phyloP scores from a whole-genome alignment of 345 rosid genomes.

The Passiflora organensis region DNA sequence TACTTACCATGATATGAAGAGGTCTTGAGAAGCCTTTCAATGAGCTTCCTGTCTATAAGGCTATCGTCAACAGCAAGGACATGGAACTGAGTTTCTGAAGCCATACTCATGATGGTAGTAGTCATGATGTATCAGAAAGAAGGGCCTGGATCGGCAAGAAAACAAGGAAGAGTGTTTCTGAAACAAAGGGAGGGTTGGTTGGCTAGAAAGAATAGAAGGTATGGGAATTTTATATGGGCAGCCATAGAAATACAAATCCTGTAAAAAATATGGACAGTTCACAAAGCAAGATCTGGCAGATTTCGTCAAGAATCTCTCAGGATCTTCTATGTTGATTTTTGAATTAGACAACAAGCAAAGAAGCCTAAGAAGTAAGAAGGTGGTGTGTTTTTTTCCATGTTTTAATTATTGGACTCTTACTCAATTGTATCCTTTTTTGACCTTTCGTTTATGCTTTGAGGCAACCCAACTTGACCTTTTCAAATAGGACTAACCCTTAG shows the following conservation, averaged over 20 bases:
- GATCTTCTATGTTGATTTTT: constrained; percentile 53
- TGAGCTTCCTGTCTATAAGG: constrained; percentile 65
- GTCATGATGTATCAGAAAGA: not conserved
- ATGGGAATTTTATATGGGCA: constrained; percentile 25
- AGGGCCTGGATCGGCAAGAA: not conserved
- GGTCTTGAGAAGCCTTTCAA: constrained; percentile 79
- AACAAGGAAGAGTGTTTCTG: not conserved
- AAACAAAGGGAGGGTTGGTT: not conserved
- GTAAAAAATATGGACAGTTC: constrained; percentile 46
- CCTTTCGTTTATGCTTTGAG: not conserved
- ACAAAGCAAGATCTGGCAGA: constrained; percentile 61
- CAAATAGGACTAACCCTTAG: too few relatives aligned
- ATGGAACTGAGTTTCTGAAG: constrained; percentile 57
- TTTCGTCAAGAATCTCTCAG: constrained; percentile 44
- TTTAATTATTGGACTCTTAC: not conserved
- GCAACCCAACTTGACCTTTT: too few relatives aligned
- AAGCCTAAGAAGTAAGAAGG: too few relatives aligned
- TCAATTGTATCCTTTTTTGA: constrained; percentile 5
- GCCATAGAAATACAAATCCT: constrained; percentile 23
- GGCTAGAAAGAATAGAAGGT: constrained; percentile 1
- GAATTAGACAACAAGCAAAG: constrained; percentile 47
- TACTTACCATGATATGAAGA: constrained; percentile 75
- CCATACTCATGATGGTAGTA: constrained; percentile 1
- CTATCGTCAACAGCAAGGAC: constrained; percentile 97
- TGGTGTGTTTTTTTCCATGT: constrained; percentile 14